Conservation (phyloP, 2,329 filamentous ascomycete genomes). For the Plectosphaerella cucumerina region DNA sequence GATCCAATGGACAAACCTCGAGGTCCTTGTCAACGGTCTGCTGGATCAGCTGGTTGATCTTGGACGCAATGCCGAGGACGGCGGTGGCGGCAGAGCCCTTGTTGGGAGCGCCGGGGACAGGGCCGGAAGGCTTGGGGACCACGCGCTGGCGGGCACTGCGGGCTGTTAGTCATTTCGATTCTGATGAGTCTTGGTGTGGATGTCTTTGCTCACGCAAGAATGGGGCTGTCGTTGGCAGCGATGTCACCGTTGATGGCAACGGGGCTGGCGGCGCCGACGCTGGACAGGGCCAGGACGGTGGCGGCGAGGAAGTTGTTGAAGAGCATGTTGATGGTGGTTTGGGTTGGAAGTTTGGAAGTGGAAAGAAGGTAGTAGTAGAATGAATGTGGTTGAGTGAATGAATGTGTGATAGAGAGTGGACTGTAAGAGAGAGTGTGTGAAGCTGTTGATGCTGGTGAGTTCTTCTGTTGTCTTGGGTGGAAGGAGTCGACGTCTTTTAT, state of each 20-base stretch:
- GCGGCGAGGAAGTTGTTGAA: constrained; percentile 1
- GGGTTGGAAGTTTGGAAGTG: neutral
- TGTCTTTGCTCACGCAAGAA: neutral
- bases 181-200: neutral
- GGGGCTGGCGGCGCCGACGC: neutral
- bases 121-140: neutral
- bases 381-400: neutral
- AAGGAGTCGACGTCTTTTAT: neutral
- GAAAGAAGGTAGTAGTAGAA: neutral
- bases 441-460: neutral
- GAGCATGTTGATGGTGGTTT: neutral
- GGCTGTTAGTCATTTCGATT: neutral
- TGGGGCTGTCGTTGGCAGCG: neutral
- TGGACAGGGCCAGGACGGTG: neutral
- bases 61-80: neutral
- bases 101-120: neutral
- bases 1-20: neutral
- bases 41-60: neutral
- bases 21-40: constrained; percentile 1
- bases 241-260: neutral
- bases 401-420: neutral
- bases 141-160: neutral
- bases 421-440: neutral
- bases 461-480: neutral
- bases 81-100: neutral